Evolutionary conservation across 176 grass and related monocot genomes (phyloP).

Genomic region (Calamus simplicifolius): DNA sequence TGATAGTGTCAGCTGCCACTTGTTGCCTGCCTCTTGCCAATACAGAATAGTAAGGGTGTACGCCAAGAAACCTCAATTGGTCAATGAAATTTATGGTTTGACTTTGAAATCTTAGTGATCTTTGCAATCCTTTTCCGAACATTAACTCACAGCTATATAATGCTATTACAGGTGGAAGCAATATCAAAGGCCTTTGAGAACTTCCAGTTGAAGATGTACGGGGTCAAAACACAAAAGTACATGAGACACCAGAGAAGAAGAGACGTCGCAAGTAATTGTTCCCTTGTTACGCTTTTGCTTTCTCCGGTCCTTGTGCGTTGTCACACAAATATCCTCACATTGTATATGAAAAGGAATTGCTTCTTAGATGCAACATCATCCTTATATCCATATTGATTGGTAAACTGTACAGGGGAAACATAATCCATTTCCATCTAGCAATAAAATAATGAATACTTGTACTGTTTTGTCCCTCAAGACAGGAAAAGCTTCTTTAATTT

Average conservation of each 20-base stretch:
- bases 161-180: constrained; percentile 46
- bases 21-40: constrained; percentile 54
- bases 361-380: no score
- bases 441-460: no score
- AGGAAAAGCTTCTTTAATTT: no score
- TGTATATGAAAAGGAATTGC: no score
- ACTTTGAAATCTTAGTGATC: background rate
- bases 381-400: no score
- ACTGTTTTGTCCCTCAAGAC: no score
- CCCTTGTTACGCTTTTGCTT: no score
- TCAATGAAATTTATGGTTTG: constrained; percentile 13
- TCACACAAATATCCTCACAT: no score
- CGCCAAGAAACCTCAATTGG: constrained; percentile 75
- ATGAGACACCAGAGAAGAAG: constrained; percentile 81
- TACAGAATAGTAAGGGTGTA: constrained; percentile 85
- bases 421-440: no score
- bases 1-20: constrained; percentile 74
- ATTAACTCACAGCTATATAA: constrained; percentile 5
- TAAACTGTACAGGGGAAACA: no score
- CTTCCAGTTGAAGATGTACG: constrained; percentile 68
- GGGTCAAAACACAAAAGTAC: constrained; percentile 79
- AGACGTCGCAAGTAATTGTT: constrained; percentile 17
- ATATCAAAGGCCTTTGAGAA: constrained; percentile 89
- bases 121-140: background rate
- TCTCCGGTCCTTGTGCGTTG: no score